phyloP scores from a whole-genome alignment of 768 basidiomycete species.

The Mrakia gelida region DNA sequence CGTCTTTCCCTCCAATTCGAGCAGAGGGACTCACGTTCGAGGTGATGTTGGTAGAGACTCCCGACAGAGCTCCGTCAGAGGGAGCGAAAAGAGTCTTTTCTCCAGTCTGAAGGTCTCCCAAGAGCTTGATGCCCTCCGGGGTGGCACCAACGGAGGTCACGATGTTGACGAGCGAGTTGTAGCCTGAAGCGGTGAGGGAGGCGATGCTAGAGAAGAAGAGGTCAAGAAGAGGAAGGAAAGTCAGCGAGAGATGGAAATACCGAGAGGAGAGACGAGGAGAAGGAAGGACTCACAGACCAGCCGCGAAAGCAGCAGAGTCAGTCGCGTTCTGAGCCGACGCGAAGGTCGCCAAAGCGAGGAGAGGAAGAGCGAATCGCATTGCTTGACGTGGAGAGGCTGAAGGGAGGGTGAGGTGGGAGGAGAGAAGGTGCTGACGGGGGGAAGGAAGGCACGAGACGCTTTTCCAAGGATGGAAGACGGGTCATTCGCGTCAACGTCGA shows the following conservation, averaged over 20 bases:
- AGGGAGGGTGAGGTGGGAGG: neutral
- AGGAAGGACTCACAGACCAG: constrained; percentile 17
- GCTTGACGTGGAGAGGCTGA: too few relatives aligned
- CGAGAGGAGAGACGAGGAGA: neutral
- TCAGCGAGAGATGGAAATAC: neutral
- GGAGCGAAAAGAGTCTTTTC: neutral
- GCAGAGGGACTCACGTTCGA: neutral
- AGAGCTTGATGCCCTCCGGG: neutral
- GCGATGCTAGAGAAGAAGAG: neutral
- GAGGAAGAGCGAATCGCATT: constrained; percentile 14
- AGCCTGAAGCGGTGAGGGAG: neutral
- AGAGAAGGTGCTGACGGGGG: neutral
- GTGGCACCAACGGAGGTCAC: neutral
- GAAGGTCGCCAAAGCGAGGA: constrained; percentile 11
- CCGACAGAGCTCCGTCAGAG: neutral
- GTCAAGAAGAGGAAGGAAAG: neutral
- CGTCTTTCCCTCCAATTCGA: neutral
- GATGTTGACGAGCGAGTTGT: neutral
- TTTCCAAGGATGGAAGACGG: too few relatives aligned
- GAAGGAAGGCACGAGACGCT: neutral
- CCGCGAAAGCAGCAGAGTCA: neutral
- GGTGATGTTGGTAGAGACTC: neutral
- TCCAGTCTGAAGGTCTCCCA: neutral
- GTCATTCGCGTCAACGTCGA: too few relatives aligned
- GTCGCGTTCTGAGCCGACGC: constrained; percentile 1